These are phyloP conservation scores for Neurospora terricola DNA, from an alignment of 495 filamentous ascomycete genomes.

Conservation along the genomic window DNA sequence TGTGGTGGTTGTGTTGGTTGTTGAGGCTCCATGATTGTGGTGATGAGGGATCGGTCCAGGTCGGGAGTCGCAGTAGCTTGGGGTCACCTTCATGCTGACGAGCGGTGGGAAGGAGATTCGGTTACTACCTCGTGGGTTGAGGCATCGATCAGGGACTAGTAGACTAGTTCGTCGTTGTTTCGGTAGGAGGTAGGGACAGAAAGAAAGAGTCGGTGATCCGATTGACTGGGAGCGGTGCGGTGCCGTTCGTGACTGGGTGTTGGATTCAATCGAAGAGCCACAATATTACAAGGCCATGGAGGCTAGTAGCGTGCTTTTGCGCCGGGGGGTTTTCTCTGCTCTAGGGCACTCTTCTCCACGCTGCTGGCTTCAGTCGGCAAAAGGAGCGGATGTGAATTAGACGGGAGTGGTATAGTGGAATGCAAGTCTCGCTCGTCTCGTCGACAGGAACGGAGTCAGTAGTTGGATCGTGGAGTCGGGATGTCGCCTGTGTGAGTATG, in stretches of 20 bases:
- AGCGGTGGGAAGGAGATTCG: neutral
- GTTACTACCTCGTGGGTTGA: slow-evolving; percentile 5
- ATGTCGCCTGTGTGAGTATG: neutral
- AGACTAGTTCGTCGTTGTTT: neutral
- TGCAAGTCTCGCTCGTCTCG: neutral
- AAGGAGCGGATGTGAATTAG: neutral
- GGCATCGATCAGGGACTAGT: slow-evolving; percentile 1
- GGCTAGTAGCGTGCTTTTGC: neutral
- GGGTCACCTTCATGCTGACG: slow-evolving; percentile 22
- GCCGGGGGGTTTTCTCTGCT: neutral
- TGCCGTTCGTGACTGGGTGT: neutral
- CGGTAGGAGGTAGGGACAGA: neutral
- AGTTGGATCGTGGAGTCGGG: neutral
- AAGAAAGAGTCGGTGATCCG: neutral
- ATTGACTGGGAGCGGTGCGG: slow-evolving; percentile 3
- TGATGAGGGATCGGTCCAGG: neutral
- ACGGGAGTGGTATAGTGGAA: neutral
- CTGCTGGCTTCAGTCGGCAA: neutral
- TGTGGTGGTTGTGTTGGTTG: slow-evolving; percentile 17
- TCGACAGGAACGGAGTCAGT: neutral
- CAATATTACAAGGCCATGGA: neutral
- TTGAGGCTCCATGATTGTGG: slow-evolving; percentile 25
- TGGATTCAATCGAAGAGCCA: neutral
- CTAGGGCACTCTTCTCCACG: neutral
- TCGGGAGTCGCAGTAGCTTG: slow-evolving; percentile 9